Evolutionary conservation across 495 filamentous ascomycete genomes (phyloP), one percentile per base, ranked within the genome.

Genomic region (Monascus purpureus): DNA sequence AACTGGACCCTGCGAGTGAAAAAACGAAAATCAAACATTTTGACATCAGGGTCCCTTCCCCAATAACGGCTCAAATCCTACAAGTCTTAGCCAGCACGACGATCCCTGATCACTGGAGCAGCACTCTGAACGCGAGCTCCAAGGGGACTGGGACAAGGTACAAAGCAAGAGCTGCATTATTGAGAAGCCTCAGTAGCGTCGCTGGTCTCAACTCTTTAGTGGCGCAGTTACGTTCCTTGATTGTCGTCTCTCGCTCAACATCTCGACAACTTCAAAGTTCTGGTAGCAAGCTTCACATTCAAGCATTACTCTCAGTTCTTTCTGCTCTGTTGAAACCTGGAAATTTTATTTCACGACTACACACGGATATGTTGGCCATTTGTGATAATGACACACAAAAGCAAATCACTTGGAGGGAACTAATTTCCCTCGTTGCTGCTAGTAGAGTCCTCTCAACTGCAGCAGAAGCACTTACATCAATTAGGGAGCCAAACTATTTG

Each of bases 21-120:
- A 36, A 40, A 17, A 14, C 25, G 35, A 33, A 38, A 14, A 35
- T 48, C 3, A 36, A 49, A 23, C 47, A 46, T 11, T 75, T 84
- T 41, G 66, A 70, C 38, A 68, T 92, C 30, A 59, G 62, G 36
- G 50, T 58, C n/a, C 75, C 82, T 26, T 65, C 63, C 24, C 73
- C 84, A 2, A 54, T 68, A 40, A 58, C 71, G 31, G 68, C 82
- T 4, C 78, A 84, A 43, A 68, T 93, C 4, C 57, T 85, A 29
- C 74, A 78, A 45, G 50, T 65, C 7, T 55, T 94, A 41, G 71
- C 84, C 35, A 72, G 59, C 22, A 69, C 70, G 22, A 81, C 77
- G 24, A 60, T 87, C 4, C 77, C 81, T 4, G 75, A 82, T 41
- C 84, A 81, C 51, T 94, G 86, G 86, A 36, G 56, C n/a, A n/a